Percentiles rank a stretch among this genome's conserved stretches.
Evolutionary conservation across 306 rosid genomes (phyloP).

Genomic region (Ormosia emarginata): DNA sequence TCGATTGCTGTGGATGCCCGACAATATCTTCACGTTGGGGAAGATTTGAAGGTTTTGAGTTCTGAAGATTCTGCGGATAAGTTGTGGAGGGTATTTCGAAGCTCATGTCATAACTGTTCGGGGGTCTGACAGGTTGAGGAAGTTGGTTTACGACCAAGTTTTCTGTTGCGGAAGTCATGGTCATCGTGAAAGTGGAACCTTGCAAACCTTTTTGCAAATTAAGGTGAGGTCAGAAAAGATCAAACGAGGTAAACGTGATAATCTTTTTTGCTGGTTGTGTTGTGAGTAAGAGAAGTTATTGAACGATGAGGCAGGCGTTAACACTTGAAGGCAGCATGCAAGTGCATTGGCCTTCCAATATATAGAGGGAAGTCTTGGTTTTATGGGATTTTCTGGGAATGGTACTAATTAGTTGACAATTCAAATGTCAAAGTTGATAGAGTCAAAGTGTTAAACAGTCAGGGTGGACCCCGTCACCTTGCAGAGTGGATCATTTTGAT

Average conservation of each 20-base stretch:
- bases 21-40: neutral
- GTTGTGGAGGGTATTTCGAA: neutral
- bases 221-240: neutral
- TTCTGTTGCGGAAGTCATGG: neutral
- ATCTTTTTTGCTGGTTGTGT: neutral
- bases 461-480: neutral
- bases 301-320: neutral
- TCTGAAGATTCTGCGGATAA: neutral
- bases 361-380: neutral
- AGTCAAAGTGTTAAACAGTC: neutral
- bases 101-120: slow-evolving; percentile 4
- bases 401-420: neutral
- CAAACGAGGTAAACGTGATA: neutral
- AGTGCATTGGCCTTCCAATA: neutral
- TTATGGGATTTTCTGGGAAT: neutral
- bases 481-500: neutral
- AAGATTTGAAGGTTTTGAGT: neutral
- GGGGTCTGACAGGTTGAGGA: slow-evolving; percentile 26
- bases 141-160: neutral
- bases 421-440: neutral
- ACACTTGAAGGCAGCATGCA: neutral
- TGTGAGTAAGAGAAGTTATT: neutral
- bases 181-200: neutral
- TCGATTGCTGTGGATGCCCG: neutral
- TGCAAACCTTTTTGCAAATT: neutral